phyloP scores from a whole-genome alignment of 2,329 filamentous ascomycete genomes.

The Aaosphaeria pasadenensis region DNA sequence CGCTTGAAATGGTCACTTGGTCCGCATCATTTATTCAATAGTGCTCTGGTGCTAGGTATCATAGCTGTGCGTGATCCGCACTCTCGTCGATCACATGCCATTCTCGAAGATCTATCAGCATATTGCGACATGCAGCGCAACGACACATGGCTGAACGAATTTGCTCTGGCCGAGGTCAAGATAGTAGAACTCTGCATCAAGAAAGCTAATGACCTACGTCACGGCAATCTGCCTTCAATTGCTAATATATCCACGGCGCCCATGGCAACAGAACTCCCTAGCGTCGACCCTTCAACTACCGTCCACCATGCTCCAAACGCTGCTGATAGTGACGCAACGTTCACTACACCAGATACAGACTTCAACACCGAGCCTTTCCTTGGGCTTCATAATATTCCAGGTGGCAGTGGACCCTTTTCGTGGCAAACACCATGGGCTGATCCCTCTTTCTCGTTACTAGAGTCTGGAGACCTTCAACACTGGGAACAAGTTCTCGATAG shows the following conservation, averaged over 20 bases:
- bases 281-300: not conserved
- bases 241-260: not conserved
- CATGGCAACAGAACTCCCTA: not conserved
- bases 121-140: slow-evolving; percentile 42
- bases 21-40: slow-evolving; percentile 43
- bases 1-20: slow-evolving; percentile 35
- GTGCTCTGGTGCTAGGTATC: slow-evolving; percentile 39
- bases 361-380: slow-evolving; percentile 3
- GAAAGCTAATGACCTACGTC: slow-evolving; percentile 12
- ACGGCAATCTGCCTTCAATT: not conserved
- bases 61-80: slow-evolving; percentile 36
- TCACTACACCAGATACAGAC: slow-evolving; percentile 6
- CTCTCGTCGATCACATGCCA: slow-evolving; percentile 25
- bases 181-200: slow-evolving; percentile 43
- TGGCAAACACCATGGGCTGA: slow-evolving; percentile 16
- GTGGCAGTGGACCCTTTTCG: slow-evolving; percentile 7
- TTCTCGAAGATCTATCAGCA: slow-evolving; percentile 39
- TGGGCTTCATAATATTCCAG: slow-evolving; percentile 2
- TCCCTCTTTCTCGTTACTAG: slow-evolving; percentile 10
- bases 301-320: not conserved
- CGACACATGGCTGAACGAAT: slow-evolving; percentile 43
- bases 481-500: slow-evolving; percentile 16
- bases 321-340: not conserved
- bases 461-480: slow-evolving; percentile 12
- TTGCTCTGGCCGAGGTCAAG: slow-evolving; percentile 42